Percentiles rank a stretch among this genome's conserved stretches.
These are phyloP conservation scores for Tylopilus vinaceipallidus DNA, from an alignment of 768 basidiomycete genomes.

Conservation along the genomic window DNA sequence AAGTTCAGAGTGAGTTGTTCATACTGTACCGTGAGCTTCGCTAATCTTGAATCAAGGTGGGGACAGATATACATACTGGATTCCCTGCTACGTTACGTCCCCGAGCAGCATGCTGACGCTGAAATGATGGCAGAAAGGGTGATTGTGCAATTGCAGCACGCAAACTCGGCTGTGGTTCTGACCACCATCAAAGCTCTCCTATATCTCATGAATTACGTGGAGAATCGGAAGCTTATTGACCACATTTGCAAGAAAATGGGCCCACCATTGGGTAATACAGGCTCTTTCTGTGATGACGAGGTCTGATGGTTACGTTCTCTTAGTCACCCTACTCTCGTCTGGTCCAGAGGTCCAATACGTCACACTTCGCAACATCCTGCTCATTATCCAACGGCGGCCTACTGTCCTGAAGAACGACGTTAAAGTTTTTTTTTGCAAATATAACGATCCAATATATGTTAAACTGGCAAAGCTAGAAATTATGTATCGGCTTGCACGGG, in stretches of 20 bases:
- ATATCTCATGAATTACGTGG: constrained; percentile 99
- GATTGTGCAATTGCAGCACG: constrained; percentile 89
- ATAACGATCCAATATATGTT: constrained; percentile 99
- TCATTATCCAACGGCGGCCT: constrained; percentile 95
- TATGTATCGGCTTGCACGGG: constrained; percentile 96
- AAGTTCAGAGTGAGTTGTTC: constrained; percentile 86
- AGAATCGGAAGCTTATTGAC: constrained; percentile 79
- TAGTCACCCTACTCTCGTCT: constrained; percentile 93
- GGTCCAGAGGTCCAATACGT: constrained; percentile 99
- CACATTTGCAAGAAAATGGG: constrained; percentile 97
- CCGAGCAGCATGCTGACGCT: constrained; percentile 82
- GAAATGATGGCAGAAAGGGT: constrained; percentile 96
- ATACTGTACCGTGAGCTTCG: neutral
- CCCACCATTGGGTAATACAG: constrained; percentile 77
- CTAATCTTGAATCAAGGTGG: constrained; percentile 62
- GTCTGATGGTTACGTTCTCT: neutral
- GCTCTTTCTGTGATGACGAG: neutral
- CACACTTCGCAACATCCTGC: constrained; percentile 90
- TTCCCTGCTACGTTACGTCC: constrained; percentile 90
- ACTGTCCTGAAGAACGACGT: constrained; percentile 94
- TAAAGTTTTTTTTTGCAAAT: constrained; percentile 99
- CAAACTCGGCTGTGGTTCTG: constrained; percentile 98
- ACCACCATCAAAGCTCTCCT: constrained; percentile 96
- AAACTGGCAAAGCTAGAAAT: constrained; percentile 98
- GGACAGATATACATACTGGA: constrained; percentile 98